Conservation (phyloP, 768 basidiomycete genomes). For the Pulveroboletus sp. region DNA sequence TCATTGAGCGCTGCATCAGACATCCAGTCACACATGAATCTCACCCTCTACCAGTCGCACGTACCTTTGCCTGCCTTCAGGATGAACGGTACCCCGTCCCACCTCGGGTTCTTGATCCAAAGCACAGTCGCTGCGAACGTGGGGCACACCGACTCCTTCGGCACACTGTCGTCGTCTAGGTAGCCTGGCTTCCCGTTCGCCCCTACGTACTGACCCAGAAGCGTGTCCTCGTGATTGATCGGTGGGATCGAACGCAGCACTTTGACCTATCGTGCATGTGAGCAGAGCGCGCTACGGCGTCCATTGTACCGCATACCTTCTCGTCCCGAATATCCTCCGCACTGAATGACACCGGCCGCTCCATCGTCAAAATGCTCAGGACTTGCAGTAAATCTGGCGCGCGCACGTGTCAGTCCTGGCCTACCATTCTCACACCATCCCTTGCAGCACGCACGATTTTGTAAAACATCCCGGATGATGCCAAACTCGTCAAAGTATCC, state of each 20-base stretch:
- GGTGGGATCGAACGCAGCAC: conserved; percentile 89
- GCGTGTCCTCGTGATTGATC: conserved; percentile 67
- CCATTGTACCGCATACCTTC: conserved; percentile 55
- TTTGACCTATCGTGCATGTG: conserved; percentile 66
- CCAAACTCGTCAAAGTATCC: conserved; percentile 99
- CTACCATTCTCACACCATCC: conserved; percentile 5
- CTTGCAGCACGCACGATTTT: conserved; percentile 76
- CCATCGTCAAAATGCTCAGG: conserved; percentile 93
- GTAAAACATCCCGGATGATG: conserved; percentile 94
- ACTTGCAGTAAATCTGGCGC: conserved; percentile 86
- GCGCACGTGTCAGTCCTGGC: conserved; percentile 15
- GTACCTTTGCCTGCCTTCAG: conserved; percentile 96
- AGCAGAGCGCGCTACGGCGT: conserved; percentile 9
- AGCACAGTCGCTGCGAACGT: conserved; percentile 90
- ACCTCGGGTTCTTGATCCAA: conserved; percentile 91
- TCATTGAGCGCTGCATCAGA: conserved; percentile 78
- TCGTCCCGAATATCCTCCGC: conserved; percentile 98
- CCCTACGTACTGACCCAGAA: conserved; percentile 91
- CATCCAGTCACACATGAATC: conserved; percentile 9
- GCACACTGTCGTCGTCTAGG: conserved; percentile 93
- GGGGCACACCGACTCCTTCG: conserved; percentile 86
- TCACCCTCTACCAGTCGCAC: conserved; percentile 18
- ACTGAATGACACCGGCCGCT: conserved; percentile 94
- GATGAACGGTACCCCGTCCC: conserved; percentile 99
- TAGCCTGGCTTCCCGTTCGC: conserved; percentile 98